Evolutionary conservation across 371 early-diverging fungal species (phyloP).

Genomic region (Capillidium heterosporum): DNA sequence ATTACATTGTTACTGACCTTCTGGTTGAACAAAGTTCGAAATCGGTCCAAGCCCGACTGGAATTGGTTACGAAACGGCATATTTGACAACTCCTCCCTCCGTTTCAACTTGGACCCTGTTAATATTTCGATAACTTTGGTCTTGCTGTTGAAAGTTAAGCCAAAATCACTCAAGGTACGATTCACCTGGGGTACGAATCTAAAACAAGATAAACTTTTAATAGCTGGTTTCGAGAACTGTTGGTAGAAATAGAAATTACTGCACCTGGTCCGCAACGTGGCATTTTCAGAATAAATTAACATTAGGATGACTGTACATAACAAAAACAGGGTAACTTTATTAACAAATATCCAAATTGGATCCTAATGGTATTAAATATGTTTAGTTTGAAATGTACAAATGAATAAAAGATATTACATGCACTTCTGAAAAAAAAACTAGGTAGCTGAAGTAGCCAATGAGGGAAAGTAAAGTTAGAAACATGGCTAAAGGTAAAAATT

Average conservation of each 20-base stretch:
- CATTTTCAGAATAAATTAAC: neutral
- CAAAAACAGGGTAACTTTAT: neutral
- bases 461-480: neutral
- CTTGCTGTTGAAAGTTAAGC: neutral
- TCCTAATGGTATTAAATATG: neutral
- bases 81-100: neutral
- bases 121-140: neutral
- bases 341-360: neutral
- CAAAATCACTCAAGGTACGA: neutral
- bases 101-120: neutral
- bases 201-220: neutral
- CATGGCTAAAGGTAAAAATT: neutral
- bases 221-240: too few relatives aligned
- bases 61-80: neutral
- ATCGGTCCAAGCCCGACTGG: neutral
- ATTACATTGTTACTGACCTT: too few relatives aligned
- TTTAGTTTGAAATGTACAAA: neutral
- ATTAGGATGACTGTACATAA: neutral
- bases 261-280: neutral
- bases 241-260: neutral
- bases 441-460: neutral
- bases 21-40: too few relatives aligned
- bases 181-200: neutral
- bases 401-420: neutral
- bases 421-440: neutral